Evolutionary conservation across 2,329 filamentous ascomycete species (phyloP).

Genomic region (Epichloe glyceriae): DNA sequence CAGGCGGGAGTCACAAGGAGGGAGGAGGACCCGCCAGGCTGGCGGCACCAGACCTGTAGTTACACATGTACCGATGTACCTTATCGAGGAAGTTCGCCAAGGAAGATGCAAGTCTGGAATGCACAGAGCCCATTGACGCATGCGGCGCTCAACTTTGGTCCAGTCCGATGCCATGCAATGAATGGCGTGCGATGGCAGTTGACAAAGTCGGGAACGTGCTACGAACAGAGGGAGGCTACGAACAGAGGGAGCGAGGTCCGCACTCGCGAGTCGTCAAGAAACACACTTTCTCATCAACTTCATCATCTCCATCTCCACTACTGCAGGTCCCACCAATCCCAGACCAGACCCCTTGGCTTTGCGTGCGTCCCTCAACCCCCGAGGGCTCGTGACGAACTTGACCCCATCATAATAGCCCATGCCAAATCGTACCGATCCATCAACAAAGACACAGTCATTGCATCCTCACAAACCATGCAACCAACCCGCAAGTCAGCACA

Average conservation of each 20-base stretch:
- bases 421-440: too few species aligned
- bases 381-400: background rate
- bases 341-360: background rate
- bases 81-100: too few species aligned
- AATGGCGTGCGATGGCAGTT: background rate
- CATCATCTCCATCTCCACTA: background rate
- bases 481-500: background rate
- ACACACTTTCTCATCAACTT: too few species aligned
- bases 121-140: background rate
- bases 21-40: background rate
- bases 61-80: background rate
- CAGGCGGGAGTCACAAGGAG: background rate
- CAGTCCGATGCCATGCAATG: background rate
- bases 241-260: too few species aligned
- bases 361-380: background rate
- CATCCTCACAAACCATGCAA: background rate
- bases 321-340: slow-evolving; percentile 2
- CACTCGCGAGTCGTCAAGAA: too few species aligned
- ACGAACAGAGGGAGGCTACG: too few species aligned
- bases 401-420: background rate
- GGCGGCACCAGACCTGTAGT: background rate
- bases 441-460: background rate
- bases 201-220: too few species aligned
- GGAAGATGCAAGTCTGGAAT: too few species aligned
- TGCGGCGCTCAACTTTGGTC: background rate